Base-by-base conservation (phyloP, 192 early-diverging fungal species). In the Glomus cerebriforme region DNA sequence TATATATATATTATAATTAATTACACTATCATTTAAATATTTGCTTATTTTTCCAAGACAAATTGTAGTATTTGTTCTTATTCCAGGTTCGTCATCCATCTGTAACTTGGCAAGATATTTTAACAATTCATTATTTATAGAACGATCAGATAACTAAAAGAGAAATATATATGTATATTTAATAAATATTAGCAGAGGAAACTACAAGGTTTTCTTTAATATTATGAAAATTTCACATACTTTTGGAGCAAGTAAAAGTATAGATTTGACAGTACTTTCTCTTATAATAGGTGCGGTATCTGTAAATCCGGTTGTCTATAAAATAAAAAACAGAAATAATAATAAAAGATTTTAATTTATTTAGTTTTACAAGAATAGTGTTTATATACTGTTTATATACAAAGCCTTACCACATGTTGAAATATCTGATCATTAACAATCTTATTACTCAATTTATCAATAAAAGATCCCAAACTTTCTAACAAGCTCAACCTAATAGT, bases 31-130 rank as follows among this genome's bases (percentile, higher is more conserved):
- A 75, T 81, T 94, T 39, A 99, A 82, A 63, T 95, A 79, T 17
- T 92, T 91, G 67, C 91, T 91, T 49, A 98, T 89, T 82, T 98
- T 98, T n/a, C 95, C 96, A 19, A 99, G 82, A 79, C 96, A 98
- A 54, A 99, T 94, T 19, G 96, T 94, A 22, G 97, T 93, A 82
- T 99, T 99, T 9, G 98, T 97, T 34, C 98, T 88, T 79, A 99
- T 99, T 2, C 97, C 96, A 1, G 98, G 95, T 77, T 98, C 97
- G 27, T 91, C 88, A 83, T 99, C 98, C 35, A 88, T 88, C 63
- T 97, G 94, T 34, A 96, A 83, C 59, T 95, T 96, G n/a, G 95
- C 96, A 10, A 98, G 87, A 77, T 95, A 94, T 76, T 92, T 82
- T 34, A 99, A 75, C 1, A 98, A 82, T 64, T 97, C 95, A 79